Evolutionary conservation across 176 grass and related monocot species (phyloP).

Genomic region (Elymus sibiricus): DNA sequence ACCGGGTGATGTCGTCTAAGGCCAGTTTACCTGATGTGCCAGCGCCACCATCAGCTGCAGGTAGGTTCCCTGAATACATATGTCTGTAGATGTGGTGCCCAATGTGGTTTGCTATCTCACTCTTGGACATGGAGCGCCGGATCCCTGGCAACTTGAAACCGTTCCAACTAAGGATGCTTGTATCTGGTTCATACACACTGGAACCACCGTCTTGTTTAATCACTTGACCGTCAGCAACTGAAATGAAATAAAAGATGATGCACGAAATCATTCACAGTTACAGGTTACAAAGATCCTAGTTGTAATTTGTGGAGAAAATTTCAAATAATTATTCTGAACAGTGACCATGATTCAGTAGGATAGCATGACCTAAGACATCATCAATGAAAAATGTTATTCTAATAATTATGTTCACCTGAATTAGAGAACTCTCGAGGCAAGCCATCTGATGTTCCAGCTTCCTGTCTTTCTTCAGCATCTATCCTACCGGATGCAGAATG

Average conservation of each 20-base stretch:
- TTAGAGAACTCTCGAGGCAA: constrained; percentile 17
- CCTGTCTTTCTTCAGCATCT: constrained; percentile 35
- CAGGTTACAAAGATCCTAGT: not conserved
- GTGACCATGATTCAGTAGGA: not conserved
- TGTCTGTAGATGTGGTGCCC: constrained; percentile 52
- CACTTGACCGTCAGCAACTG: constrained; percentile 20
- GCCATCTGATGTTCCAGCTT: constrained; percentile 10
- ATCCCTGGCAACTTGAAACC: constrained; percentile 49
- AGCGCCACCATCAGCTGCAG: constrained; percentile 12
- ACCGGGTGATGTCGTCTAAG: constrained; percentile 48
- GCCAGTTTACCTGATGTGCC: constrained; percentile 23
- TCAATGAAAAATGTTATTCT: not conserved
- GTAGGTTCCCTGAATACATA: constrained; percentile 46
- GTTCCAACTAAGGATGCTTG: constrained; percentile 10
- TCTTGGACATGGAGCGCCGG: constrained; percentile 51
- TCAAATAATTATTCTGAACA: not conserved
- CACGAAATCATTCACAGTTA: not conserved
- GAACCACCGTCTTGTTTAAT: constrained; percentile 31
- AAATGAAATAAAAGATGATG: constrained; percentile 16
- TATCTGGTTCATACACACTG: constrained; percentile 3
- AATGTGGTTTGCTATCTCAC: constrained; percentile 57
- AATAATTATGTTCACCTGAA: constrained; percentile 36
- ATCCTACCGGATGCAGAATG: constrained; percentile 14
- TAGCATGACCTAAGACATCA: not conserved
- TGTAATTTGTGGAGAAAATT: not conserved